Conservation (phyloP, 345 rosid species). For the Ailanthus altissimus region DNA sequence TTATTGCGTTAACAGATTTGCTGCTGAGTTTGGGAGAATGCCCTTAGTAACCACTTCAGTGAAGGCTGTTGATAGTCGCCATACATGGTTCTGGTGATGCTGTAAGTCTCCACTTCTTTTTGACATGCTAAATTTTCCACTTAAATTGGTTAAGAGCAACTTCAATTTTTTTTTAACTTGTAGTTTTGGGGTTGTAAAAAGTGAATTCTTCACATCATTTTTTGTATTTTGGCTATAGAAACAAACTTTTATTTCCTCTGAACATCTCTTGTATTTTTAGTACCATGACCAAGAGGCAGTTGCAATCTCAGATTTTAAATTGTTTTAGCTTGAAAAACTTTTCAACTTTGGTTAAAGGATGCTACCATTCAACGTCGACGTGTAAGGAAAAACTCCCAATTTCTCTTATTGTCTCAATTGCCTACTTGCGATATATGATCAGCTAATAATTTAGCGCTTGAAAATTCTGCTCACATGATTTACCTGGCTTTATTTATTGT, state of each 20-base stretch:
- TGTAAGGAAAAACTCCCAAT: background rate
- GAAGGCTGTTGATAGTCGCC: conserved; percentile 78
- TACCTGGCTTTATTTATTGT: too few species aligned
- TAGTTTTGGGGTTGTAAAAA: conserved; percentile 24
- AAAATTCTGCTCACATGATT: too few species aligned
- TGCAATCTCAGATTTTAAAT: background rate
- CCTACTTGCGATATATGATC: too few species aligned
- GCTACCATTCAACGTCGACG: too few species aligned
- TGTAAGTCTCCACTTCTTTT: background rate
- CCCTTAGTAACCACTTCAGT: conserved; percentile 69
- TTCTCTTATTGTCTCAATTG: background rate
- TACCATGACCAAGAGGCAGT: conserved; percentile 14
- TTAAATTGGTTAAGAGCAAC: conserved; percentile 21
- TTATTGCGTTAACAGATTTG: conserved; percentile 73
- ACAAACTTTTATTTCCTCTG: background rate
- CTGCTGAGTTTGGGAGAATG: conserved; percentile 76
- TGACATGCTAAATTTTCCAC: conserved; percentile 14
- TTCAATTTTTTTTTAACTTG: conserved; percentile 18
- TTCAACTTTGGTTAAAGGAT: background rate
- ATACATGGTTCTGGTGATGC: conserved; percentile 81
- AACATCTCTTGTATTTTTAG: conserved; percentile 20
- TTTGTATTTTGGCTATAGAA: background rate
- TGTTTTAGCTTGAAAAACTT: background rate
- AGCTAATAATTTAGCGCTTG: too few species aligned
- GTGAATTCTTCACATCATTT: background rate